Evolutionary conservation across 2,329 filamentous ascomycete genomes (phyloP).

Genomic region (Aureobasidium leucospermi): DNA sequence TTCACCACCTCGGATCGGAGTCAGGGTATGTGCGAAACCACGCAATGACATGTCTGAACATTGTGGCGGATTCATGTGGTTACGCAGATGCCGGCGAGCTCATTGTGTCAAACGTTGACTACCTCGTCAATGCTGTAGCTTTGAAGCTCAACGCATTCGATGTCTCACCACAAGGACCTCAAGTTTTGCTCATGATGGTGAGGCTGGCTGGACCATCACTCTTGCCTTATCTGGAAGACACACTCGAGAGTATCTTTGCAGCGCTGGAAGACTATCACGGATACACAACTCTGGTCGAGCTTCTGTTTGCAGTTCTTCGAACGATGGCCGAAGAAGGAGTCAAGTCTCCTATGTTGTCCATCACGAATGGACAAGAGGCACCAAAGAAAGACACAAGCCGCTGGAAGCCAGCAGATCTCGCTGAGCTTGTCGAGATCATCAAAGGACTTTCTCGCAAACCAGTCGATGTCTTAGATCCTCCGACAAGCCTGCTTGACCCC

Average conservation of each 20-base stretch:
- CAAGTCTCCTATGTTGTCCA: conserved; percentile 46
- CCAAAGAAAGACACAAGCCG: background rate
- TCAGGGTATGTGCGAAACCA: conserved; percentile 65
- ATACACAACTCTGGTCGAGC: conserved; percentile 77
- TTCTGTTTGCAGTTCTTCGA: conserved; percentile 72
- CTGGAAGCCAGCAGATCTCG: conserved; percentile 31
- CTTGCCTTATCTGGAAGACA: conserved; percentile 84
- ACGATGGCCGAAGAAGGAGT: conserved; percentile 79
- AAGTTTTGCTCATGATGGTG: conserved; percentile 92
- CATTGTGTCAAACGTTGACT: conserved; percentile 87
- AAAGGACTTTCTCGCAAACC: background rate
- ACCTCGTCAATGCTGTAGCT: conserved; percentile 88
- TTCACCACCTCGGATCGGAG: conserved; percentile 74
- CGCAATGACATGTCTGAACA: conserved; percentile 75
- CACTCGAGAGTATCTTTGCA: conserved; percentile 83
- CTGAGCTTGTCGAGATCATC: conserved; percentile 33
- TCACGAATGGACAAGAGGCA: conserved; percentile 25
- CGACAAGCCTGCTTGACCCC: conserved; percentile 12
- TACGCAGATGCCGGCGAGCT: conserved; percentile 70
- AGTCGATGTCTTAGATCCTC: background rate
- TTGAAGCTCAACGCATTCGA: conserved; percentile 86
- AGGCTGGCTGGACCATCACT: conserved; percentile 72
- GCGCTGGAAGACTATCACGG: conserved; percentile 94
- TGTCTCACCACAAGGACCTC: conserved; percentile 81
- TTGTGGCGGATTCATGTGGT: conserved; percentile 65